These are phyloP conservation scores for Musa beccarii DNA, from an alignment of 176 grass and related monocot species.

Conservation along the genomic window DNA sequence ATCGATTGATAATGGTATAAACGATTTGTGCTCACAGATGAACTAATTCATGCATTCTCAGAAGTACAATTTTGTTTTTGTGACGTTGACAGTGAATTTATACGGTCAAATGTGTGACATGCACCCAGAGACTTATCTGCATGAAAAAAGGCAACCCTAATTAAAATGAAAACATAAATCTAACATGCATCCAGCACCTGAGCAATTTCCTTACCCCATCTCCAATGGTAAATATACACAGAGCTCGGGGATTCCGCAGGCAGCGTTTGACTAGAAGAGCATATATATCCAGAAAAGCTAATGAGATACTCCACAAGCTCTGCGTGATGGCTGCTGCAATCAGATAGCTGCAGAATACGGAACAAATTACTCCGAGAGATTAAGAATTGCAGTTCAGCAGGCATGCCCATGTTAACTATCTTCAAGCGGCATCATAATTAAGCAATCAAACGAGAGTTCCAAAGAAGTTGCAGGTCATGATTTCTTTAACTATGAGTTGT, in stretches of 20 bases:
- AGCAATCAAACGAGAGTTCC: too few relatives aligned
- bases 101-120: background rate
- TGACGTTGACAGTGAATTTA: background rate
- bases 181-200: background rate
- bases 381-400: background rate
- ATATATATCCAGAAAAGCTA: slow-evolving; percentile 76
- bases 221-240: slow-evolving; percentile 61
- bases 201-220: slow-evolving; percentile 47
- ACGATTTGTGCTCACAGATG: too few relatives aligned
- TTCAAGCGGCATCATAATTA: too few relatives aligned
- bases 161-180: background rate
- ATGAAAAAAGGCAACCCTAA: background rate
- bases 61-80: background rate
- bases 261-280: slow-evolving; percentile 83
- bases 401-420: too few relatives aligned
- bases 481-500: too few relatives aligned
- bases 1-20: too few relatives aligned
- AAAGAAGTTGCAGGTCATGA: too few relatives aligned
- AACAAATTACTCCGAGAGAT: slow-evolving; percentile 8
- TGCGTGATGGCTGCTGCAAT: slow-evolving; percentile 61
- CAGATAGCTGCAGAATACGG: slow-evolving; percentile 39
- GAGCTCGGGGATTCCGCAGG: slow-evolving; percentile 44
- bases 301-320: slow-evolving; percentile 63
- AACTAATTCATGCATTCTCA: too few relatives aligned
- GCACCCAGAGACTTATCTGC: background rate